Evolutionary conservation across 352 stramenopile species (phyloP), one percentile per base, ranked within the genome.

Genomic region (Globisporangium heterothallicum): DNA sequence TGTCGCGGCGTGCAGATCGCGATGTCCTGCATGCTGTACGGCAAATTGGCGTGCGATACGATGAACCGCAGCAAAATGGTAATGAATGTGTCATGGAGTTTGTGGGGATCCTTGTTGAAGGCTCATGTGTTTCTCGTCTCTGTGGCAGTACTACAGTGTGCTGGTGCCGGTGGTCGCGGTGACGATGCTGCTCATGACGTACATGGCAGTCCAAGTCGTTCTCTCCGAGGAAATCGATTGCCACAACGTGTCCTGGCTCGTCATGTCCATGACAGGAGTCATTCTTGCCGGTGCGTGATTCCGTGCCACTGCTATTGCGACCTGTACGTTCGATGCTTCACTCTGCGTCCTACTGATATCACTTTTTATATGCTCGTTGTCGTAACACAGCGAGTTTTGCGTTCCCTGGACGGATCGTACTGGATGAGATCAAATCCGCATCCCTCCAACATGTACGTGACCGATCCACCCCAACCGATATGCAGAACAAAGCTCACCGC

Each of bases 21-120:
- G 9, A 72, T 83, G 10, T 85, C 78, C 27, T 89, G 78, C 35
- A 58, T 86, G 54, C 51, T 89, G 6, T 89, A 87, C 46, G 78
- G 78, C 12, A 79, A 78, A 40, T 67, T 84, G 18, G 78, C 78
- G 14, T 83, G 78, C 26, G 75, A 86, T 44, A 66, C 86, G 48
- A 69, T 77, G 19, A 78, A 75, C 26, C 68, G 70, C 32, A 61
- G 48, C 16, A 60, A 60, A 38, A 40, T 74, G 60, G 69, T 78
- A 25, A 21, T 29, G 45, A 6, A 24, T 0, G 34, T 48, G 22
- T 22, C 18, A n/a, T 4, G 32, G 16, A n/a, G 3, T 19, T 10
- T 36, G 25, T 41, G 45, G 5, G 30, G 16, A 12, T 36, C 7
- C 2, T 29, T 14, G 21, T 10, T 22, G 13, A 19, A 42, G 8